phyloP scores from a whole-genome alignment of 768 basidiomycete genomes.

The Mrakia frigida region DNA sequence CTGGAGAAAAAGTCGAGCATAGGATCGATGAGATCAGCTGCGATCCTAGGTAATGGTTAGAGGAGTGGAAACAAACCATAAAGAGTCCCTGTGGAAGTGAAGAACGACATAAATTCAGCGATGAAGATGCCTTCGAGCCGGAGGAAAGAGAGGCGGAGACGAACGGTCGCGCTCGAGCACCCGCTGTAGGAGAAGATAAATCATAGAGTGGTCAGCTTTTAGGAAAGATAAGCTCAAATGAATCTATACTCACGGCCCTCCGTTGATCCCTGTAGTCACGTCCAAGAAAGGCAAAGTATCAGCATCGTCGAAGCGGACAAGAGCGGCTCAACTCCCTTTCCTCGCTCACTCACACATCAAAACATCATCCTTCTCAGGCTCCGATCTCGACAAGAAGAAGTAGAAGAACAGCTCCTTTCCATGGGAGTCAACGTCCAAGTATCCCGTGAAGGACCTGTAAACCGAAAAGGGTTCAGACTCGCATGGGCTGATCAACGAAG shows the following conservation, averaged over 20 bases:
- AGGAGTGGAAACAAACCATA: not conserved
- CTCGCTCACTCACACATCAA: conserved; percentile 35
- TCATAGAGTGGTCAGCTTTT: not conserved
- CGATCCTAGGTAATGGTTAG: not conserved
- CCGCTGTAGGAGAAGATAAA: not conserved
- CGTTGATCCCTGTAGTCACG: not conserved
- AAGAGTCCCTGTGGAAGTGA: not conserved
- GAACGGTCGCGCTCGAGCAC: not conserved
- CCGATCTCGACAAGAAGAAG: conserved; percentile 31
- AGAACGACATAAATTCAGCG: not conserved
- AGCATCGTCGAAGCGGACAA: conserved; percentile 14
- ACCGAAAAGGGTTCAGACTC: no score
- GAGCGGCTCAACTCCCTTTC: no score
- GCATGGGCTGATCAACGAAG: not conserved
- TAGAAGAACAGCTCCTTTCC: conserved; percentile 25
- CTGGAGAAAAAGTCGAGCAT: not conserved
- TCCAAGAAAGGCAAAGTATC: conserved; percentile 2
- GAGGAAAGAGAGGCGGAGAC: not conserved
- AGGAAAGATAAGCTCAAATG: not conserved
- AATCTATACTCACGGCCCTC: not conserved
- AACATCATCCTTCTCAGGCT: conserved; percentile 33
- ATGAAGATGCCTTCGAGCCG: not conserved
- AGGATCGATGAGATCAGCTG: not conserved
- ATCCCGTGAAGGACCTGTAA: conserved; percentile 27
- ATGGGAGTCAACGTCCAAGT: conserved; percentile 32